Conservation (phyloP, 208 protist species). For the Trypanosoma congolense region DNA sequence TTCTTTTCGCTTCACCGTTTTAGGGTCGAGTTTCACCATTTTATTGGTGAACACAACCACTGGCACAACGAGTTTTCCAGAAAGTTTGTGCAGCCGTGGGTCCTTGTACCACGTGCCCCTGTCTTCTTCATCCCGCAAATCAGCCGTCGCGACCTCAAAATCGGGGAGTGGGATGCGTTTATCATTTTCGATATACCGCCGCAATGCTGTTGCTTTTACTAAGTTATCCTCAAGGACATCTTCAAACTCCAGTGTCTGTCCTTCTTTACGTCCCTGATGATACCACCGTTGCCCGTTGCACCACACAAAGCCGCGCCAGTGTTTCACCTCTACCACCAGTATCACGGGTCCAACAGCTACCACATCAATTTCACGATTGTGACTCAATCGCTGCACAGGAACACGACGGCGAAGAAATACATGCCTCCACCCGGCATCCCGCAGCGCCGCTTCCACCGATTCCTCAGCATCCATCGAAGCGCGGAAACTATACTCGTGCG, state of each 20-base stretch:
- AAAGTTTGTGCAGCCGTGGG: constrained; percentile 60
- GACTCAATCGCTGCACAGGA: constrained; percentile 52
- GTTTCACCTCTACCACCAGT: constrained; percentile 86
- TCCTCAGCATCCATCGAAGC: constrained; percentile 74
- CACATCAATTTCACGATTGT: constrained; percentile 89
- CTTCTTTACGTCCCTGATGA: constrained; percentile 37
- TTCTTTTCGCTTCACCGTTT: constrained; percentile 52
- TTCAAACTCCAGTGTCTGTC: constrained; percentile 74
- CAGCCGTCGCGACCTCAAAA: not conserved
- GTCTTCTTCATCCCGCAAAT: not conserved
- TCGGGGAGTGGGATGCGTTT: constrained; percentile 66
- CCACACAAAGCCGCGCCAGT: constrained; percentile 89
- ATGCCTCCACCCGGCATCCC: constrained; percentile 64
- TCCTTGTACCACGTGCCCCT: constrained; percentile 80
- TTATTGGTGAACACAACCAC: constrained; percentile 86
- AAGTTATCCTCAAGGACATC: constrained; percentile 81
- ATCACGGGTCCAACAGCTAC: constrained; percentile 73
- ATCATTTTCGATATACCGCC: constrained; percentile 80
- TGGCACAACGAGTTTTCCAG: constrained; percentile 62
- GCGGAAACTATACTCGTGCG: constrained; percentile 33
- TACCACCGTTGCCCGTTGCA: constrained; percentile 80
- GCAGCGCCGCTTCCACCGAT: constrained; percentile 53
- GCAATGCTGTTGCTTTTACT: constrained; percentile 75
- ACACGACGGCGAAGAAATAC: constrained; percentile 82
- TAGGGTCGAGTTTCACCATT: constrained; percentile 61